Conservation (phyloP, 257 asterid species). For the Mitragyna speciosa region DNA sequence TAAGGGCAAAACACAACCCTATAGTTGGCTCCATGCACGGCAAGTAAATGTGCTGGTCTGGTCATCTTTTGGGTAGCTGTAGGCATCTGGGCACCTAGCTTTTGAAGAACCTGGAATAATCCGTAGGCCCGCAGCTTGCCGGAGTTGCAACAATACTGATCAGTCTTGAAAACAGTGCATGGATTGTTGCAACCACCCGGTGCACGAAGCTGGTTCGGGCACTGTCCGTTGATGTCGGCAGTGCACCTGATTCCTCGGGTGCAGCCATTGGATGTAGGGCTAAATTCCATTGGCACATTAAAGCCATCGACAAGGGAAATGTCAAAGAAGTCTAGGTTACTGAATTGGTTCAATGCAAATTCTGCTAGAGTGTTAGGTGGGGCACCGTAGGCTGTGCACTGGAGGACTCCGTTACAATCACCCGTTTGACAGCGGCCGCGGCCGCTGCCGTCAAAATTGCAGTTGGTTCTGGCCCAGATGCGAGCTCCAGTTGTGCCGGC, state of each 20-base stretch:
- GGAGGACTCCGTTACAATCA: conserved; percentile 52
- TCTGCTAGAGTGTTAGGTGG: conserved; percentile 57
- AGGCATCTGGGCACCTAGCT: conserved; percentile 50
- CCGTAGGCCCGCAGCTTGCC: conserved; percentile 39
- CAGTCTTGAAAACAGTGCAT: conserved; percentile 38
- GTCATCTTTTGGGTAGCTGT: conserved; percentile 49
- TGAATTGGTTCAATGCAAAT: conserved; percentile 52
- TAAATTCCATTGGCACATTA: conserved; percentile 57
- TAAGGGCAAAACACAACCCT: conserved; percentile 51
- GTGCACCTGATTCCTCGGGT: conserved; percentile 37
- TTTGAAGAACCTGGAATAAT: conserved; percentile 43
- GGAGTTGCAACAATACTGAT: conserved; percentile 37
- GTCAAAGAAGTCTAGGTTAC: conserved; percentile 48
- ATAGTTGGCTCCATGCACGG: conserved; percentile 45
- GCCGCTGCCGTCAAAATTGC: conserved; percentile 53
- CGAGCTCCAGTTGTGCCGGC: conserved; percentile 31
- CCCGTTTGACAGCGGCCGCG: conserved; percentile 58
- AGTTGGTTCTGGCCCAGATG: conserved; percentile 69
- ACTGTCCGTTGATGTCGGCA: conserved; percentile 41
- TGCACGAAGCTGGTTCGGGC: conserved; percentile 38
- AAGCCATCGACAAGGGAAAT: conserved; percentile 54
- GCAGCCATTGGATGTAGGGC: conserved; percentile 33
- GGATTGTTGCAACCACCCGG: conserved; percentile 54
- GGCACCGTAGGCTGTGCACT: conserved; percentile 40
- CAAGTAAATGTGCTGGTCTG: conserved; percentile 50